A percentile compares a stretch with the other conserved stretches of the same genome.
These are phyloP conservation scores for Corrigiola litoralis DNA, from an alignment of 179 eudicot species.

Conservation along the genomic window DNA sequence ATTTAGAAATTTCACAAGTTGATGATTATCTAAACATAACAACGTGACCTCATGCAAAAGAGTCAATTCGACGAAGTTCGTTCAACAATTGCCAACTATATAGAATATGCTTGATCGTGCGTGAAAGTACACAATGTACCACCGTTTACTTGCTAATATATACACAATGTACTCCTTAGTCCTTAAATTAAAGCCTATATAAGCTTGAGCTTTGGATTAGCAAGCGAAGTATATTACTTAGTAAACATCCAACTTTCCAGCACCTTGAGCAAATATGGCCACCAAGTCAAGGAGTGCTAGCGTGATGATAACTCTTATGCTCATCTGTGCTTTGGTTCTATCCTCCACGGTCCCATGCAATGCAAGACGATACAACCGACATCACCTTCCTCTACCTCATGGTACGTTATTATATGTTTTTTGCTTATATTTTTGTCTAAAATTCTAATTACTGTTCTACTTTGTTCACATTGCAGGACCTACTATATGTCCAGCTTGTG, in stretches of 20 bases:
- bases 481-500: slow-evolving; percentile 28
- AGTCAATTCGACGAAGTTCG: too few species aligned
- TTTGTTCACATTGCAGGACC: slow-evolving; percentile 10
- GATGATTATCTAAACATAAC: too few species aligned
- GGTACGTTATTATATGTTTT: background rate
- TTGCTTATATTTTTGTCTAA: background rate
- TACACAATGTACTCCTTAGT: too few species aligned
- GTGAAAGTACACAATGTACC: too few species aligned
- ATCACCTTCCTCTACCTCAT: slow-evolving; percentile 12
- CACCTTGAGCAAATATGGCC: slow-evolving; percentile 1
- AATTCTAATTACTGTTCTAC: background rate
- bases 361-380: slow-evolving; percentile 2
- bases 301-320: background rate
- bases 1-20: too few species aligned
- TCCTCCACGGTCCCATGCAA: slow-evolving; percentile 1
- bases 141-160: too few species aligned
- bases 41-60: too few species aligned
- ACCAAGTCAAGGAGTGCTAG: background rate
- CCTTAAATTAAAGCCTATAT: too few species aligned
- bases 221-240: background rate
- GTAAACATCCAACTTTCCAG: background rate
- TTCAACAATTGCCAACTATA: too few species aligned
- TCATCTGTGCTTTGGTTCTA: background rate
- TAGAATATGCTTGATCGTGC: too few species aligned
- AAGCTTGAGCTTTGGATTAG: background rate